Evolutionary conservation across 352 stramenopile genomes (phyloP).

Genomic region (Phytopythium boreale): DNA sequence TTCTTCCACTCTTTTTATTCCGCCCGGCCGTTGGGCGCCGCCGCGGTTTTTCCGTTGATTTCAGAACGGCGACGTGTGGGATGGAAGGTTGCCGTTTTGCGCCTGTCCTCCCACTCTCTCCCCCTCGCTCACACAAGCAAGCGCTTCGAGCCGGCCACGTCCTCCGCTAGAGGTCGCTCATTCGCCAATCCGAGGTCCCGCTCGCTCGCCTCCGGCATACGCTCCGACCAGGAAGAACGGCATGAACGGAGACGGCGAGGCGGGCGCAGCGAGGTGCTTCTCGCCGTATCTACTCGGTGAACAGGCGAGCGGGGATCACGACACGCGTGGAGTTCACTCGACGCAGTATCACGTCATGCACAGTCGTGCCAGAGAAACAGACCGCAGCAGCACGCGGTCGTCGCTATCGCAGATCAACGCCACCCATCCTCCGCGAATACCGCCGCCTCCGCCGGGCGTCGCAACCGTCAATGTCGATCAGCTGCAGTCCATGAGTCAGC

Average conservation of each 20-base stretch:
- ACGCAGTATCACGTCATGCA: not conserved
- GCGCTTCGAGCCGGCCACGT: no score
- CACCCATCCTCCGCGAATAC: not conserved
- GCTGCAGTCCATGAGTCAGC: constrained; percentile 3
- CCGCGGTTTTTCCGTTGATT: not conserved
- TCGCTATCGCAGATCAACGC: not conserved
- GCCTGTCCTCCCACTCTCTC: constrained; percentile 1
- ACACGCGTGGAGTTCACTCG: not conserved
- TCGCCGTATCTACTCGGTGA: not conserved
- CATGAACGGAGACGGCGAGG: not conserved
- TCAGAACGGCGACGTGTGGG: not conserved
- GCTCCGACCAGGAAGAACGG: not conserved
- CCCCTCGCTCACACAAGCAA: no score
- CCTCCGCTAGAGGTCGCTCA: no score
- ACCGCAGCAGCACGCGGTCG: not conserved
- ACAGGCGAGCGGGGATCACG: not conserved
- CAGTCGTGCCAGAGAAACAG: not conserved
- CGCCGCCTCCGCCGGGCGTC: not conserved
- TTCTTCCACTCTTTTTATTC: not conserved
- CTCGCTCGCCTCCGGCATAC: not conserved
- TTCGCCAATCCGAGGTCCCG: not conserved
- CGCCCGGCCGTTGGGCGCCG: not conserved
- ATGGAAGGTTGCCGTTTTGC: not conserved
- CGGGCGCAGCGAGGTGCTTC: not conserved
- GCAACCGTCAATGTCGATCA: not conserved